Base-by-base conservation (phyloP, 1,139 yeast species). In the Citeromyces hawaiiensis region DNA sequence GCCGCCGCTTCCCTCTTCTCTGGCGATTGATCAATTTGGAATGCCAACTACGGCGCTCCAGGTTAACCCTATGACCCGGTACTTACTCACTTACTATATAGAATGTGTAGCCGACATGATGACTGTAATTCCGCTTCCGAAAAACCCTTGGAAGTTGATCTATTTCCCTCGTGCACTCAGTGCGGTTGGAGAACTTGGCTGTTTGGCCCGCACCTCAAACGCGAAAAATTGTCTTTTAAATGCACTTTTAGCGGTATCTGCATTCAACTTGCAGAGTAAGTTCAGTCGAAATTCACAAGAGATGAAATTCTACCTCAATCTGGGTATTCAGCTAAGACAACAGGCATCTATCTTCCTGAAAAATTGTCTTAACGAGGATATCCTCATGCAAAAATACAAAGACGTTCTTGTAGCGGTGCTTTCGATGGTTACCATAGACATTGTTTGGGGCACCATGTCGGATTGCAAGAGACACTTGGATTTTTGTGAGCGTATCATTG, bases 381-480 rank as follows among this genome's bases (percentile, higher is more conserved):
- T 65, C 4, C 49, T 58, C 18, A 63, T 66, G 37, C 93, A 83
- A 49, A 80, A 82, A 53, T 85, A 85, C 55, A 85, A 86, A 53
- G 95, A 86, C 53, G 83, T 85, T 4, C 59, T 86, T 31, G 82
- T 87, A 39, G 93, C 94, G 0, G 79, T 85, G 16, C 67, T 86
- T 60, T 78, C 93, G 2, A 83, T 86, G 94, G 83, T 80, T 39
- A 77, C 88, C 17, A 85, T 86, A 41, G 95, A 86, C 59, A 78
- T 83, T 42, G 91, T 83, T 7, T 82, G 94, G 83, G 95, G 96
- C 1, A 80, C 93, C 1, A 83, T 83, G 93, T 80, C 81, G 44
- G 94, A 83, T 48, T 83, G 94, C 49, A 76, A 76, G 45, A 70
- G 76, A 43, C 83, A 85, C 56, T 64, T 86, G 42, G 71, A 76